Base-by-base conservation (phyloP, 345 rosid species). In the Mallotus nudiflorus region DNA sequence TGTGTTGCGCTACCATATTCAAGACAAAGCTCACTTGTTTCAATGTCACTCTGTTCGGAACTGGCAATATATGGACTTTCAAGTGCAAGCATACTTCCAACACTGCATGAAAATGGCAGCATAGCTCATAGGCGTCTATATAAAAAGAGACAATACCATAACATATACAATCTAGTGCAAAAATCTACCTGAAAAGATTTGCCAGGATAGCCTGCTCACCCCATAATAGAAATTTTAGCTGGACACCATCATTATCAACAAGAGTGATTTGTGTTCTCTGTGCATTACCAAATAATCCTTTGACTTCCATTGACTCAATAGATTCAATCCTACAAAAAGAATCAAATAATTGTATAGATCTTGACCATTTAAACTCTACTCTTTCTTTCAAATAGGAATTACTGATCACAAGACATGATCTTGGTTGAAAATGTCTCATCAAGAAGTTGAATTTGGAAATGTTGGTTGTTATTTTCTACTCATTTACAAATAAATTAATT, bases 1-100 rank as follows among this genome's bases (percentile, higher is more conserved):
- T 95, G 97, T 64, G 99, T 95, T 63, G 95, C 96, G 60, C 93
- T 90, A 39, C 97, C 99, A 82, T 89, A 95, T 83, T 95, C 99
- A 74, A 95, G 96, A 67, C 89, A 92, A 73, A 89, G 71, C 65
- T 84, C 85, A 72, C 78, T 85, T 39, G 69, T 79, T 64, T 84
- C 92, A 46, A 84, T 57, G n/a, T 75, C 82, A 73, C 85, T 84
- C 66, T 84, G 90, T 37, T 60, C 77, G 8, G 84, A 80, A 80
- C 86, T 83, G 70, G 95, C 80, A 69, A 92, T 76, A 78, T 85
- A 95, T 71, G 99, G 99, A 63, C 82, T 88, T 75, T 92, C 97
- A 78, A 95, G 77, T 57, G 92, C 99, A 73, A 95, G 87, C 88
- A 84, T 75, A 74, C 97, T 90, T 75, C 99, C 98, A 62, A 85